These are phyloP conservation scores for Alloteropsis semialata DNA, from an alignment of 176 grass and related monocot genomes.

Conservation along the genomic window DNA sequence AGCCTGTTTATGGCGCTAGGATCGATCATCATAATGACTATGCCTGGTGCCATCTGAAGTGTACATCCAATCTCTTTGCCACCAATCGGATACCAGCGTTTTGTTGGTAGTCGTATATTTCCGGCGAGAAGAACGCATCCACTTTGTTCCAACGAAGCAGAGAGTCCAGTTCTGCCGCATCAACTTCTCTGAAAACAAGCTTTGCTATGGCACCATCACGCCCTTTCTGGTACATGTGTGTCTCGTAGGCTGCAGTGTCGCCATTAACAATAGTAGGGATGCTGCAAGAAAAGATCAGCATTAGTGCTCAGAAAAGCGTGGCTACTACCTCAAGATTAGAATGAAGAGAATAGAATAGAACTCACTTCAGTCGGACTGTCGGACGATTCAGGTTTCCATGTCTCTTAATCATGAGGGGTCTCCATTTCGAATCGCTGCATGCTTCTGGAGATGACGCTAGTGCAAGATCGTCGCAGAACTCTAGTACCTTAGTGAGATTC, in stretches of 20 bases:
- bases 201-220: slow-evolving; percentile 45
- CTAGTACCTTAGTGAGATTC: slow-evolving; percentile 57
- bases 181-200: slow-evolving; percentile 60
- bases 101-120: slow-evolving; percentile 63
- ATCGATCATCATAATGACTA: background rate
- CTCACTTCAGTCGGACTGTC: slow-evolving; percentile 65
- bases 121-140: slow-evolving; percentile 61
- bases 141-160: slow-evolving; percentile 52
- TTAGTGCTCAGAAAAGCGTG: background rate
- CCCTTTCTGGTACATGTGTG: slow-evolving; percentile 77
- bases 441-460: slow-evolving; percentile 45
- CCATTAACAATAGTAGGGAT: slow-evolving; percentile 48
- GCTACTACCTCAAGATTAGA: background rate
- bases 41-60: slow-evolving; percentile 26
- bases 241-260: slow-evolving; percentile 36
- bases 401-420: slow-evolving; percentile 51
- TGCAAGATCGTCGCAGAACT: slow-evolving; percentile 56
- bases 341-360: background rate
- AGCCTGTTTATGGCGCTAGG: slow-evolving; percentile 29
- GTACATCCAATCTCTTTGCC: slow-evolving; percentile 62
- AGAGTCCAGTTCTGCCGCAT: slow-evolving; percentile 48
- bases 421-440: slow-evolving; percentile 71
- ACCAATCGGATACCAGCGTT: slow-evolving; percentile 68
- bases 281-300: slow-evolving; percentile 35
- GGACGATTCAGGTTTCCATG: slow-evolving; percentile 42